phyloP scores from a whole-genome alignment of 805 yeast genomes.

The Monosporozyma servazzii region DNA sequence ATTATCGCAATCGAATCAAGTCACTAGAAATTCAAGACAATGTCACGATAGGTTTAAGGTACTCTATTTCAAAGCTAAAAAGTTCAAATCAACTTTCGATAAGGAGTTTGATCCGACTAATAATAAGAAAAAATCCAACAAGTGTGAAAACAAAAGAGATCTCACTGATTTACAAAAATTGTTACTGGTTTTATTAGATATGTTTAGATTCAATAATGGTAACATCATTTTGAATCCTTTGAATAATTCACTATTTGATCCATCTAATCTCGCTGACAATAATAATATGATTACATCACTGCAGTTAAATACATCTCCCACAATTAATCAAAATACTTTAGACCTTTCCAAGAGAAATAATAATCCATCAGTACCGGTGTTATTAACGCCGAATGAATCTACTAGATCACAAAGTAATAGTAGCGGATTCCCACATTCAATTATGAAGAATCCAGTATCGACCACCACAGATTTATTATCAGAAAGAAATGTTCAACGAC shows the following conservation, averaged over 20 bases:
- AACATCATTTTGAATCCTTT: slow-evolving; percentile 14
- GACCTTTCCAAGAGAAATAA: not conserved
- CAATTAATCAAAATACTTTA: not conserved
- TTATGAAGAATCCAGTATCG: not conserved
- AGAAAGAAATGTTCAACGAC: not conserved
- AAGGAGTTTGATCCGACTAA: not conserved
- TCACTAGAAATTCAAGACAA: slow-evolving; percentile 23
- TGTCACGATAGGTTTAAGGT: slow-evolving; percentile 26
- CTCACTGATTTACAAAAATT: slow-evolving; percentile 7
- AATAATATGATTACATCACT: not conserved
- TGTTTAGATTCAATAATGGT: slow-evolving; percentile 16
- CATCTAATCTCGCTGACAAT: not conserved
- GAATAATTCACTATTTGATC: not conserved
- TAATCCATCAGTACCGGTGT: not conserved
- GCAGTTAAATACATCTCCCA: not conserved
- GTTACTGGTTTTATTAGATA: slow-evolving; percentile 11
- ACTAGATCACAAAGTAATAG: not conserved
- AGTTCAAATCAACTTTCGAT: not conserved
- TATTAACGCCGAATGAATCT: not conserved
- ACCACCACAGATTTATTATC: not conserved
- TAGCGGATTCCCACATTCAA: not conserved
- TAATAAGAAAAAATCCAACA: not conserved
- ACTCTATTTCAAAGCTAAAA: slow-evolving; percentile 15
- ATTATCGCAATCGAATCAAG: slow-evolving; percentile 11
- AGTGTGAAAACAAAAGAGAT: not conserved